Evolutionary conservation across 176 grass and related monocot genomes (phyloP), one percentile per base, ranked within the genome.

Genomic region (Musa acuminata): DNA sequence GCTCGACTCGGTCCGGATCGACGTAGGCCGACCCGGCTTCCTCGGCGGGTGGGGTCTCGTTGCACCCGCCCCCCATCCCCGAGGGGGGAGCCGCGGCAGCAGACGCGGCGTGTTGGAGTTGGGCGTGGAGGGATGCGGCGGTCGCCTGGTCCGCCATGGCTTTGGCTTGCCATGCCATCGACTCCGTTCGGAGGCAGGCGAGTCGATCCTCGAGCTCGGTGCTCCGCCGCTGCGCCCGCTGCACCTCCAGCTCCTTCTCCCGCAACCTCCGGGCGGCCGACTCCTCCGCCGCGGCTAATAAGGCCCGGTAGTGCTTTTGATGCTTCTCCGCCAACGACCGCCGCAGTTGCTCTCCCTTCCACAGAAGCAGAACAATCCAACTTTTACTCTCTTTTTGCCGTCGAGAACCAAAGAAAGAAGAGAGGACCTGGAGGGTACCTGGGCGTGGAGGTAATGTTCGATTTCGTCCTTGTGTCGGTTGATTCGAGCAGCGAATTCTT

Each of bases 161-260:
- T 69, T 92, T 92, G 8, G 81, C 82, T 64, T 96, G 89, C 92
- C 92, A 96, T 19, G 89, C 87, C 67, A 83, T 82, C 52, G 87
- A 84, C 78, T 96, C 92, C 9, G 80, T 52, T 69, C 89, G 84
- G 22, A 96, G 87, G 16, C 81, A 84, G n/a, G 81, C 77, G 1
- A 92, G 69, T n/a, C 81, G 78, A 17, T 85, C 85, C 87, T 96
- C 89, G 60, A 96, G 83, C 70, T 92, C 87, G 0, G 81, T 73
- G 9, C 83, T 78, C 9, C 75, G 85, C 53, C 87, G 82, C 49
- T 85, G 72, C 76, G 84, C 84, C 50, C 65, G 74, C 55, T 82
- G 57, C 72, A 78, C 62, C 25, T 96, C 89, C 58, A 19, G 11
- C 57, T 90, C 81, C 85, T 92, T 96, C 81, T 87, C 85, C 0